phyloP scores from a whole-genome alignment of 345 rosid genomes.

The Luvunga scandens region DNA sequence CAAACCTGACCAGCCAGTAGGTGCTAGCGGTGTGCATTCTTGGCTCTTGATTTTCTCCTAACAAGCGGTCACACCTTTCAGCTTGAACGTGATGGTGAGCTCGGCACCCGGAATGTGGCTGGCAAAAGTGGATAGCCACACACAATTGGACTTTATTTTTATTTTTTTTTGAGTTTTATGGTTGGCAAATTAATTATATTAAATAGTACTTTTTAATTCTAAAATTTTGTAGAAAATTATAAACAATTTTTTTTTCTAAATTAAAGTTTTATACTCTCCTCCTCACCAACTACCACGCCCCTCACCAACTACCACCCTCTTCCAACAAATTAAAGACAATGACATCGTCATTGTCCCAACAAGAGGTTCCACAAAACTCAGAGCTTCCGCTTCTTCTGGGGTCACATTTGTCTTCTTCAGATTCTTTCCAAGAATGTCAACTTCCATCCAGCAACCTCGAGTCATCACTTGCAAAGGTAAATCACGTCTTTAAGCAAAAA shows the following conservation, averaged over 20 bases:
- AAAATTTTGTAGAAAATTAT: too few relatives aligned
- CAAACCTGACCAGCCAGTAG: too few relatives aligned
- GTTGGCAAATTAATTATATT: too few relatives aligned
- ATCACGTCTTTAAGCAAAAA: not conserved
- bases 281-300: not conserved
- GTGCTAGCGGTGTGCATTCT: too few relatives aligned
- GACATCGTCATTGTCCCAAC: not conserved
- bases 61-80: too few relatives aligned
- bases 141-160: too few relatives aligned
- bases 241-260: not conserved
- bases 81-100: too few relatives aligned
- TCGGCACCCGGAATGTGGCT: too few relatives aligned
- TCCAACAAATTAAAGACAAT: not conserved
- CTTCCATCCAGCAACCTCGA: not conserved
- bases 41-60: too few relatives aligned
- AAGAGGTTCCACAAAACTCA: not conserved
- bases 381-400: not conserved
- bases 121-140: too few relatives aligned
- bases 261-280: not conserved
- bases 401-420: not conserved
- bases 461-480: conserved; percentile 48
- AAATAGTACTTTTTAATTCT: too few relatives aligned
- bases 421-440: not conserved
- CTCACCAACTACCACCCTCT: not conserved
- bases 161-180: too few relatives aligned